These are phyloP conservation scores for Sextonia rubra DNA, from an alignment of 164 flowering plant genomes.

Conservation along the genomic window DNA sequence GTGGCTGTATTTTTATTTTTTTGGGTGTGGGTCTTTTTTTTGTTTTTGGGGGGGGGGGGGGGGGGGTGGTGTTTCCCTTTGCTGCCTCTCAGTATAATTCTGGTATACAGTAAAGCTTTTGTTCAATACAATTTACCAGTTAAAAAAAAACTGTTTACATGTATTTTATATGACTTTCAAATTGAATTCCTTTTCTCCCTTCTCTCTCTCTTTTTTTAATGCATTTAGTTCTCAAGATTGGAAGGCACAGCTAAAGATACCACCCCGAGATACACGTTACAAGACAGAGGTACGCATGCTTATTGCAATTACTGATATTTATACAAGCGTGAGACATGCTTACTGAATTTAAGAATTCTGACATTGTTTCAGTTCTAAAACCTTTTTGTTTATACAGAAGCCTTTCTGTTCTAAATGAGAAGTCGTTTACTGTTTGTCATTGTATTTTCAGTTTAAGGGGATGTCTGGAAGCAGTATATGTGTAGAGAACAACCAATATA, in stretches of 20 bases:
- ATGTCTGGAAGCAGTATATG: too few relatives aligned
- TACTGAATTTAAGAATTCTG: not conserved
- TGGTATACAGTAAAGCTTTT: too few relatives aligned
- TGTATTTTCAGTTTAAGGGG: not conserved
- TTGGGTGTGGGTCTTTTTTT: too few relatives aligned
- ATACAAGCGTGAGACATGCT: not conserved
- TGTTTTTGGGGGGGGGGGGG: too few relatives aligned
- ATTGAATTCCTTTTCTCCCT: not conserved
- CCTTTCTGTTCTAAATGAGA: not conserved
- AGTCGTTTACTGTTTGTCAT: not conserved
- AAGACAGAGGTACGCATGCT: slow-evolving; percentile 68
- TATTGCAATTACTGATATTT: not conserved
- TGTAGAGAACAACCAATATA: too few relatives aligned
- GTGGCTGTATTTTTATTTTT: too few relatives aligned
- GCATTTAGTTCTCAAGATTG: slow-evolving; percentile 76
- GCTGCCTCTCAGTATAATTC: too few relatives aligned
- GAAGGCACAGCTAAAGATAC: slow-evolving; percentile 76
- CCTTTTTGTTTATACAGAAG: not conserved
- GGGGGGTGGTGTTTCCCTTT: too few relatives aligned
- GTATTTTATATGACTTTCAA: not conserved
- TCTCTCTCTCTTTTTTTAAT: not conserved
- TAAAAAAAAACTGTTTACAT: too few relatives aligned
- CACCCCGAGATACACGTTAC: slow-evolving; percentile 81
- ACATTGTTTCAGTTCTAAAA: not conserved
- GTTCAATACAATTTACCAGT: too few relatives aligned